Conservation (phyloP, 164 flowering plant genomes). For the Piper betle region DNA sequence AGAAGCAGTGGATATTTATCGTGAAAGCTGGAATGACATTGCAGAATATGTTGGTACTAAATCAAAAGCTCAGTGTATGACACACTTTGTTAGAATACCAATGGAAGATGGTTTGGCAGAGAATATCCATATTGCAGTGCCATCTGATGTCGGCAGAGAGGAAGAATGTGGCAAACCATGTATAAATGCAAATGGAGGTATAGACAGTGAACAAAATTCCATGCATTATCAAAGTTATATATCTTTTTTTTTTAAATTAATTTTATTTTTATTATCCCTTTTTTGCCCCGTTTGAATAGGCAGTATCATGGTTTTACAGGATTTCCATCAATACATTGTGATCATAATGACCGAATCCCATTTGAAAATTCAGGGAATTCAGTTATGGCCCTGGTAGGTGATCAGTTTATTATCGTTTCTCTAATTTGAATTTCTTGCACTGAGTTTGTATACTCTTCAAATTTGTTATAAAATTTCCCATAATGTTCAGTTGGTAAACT, state of each 20-base stretch:
- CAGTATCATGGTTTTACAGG: conserved; percentile 20
- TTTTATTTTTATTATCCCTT: neutral
- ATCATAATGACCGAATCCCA: conserved; percentile 51
- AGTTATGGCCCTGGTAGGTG: conserved; percentile 80
- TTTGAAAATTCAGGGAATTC: conserved; percentile 83
- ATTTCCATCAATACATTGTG: conserved; percentile 19
- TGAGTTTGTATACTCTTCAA: neutral
- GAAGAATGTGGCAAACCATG: conserved; percentile 23
- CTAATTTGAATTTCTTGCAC: neutral
- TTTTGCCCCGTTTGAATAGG: neutral
- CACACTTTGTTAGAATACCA: conserved; percentile 84
- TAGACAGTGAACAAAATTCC: conserved; percentile 22
- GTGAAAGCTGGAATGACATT: conserved; percentile 8
- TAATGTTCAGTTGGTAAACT: no score
- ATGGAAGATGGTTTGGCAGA: conserved; percentile 68
- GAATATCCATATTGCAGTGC: conserved; percentile 54
- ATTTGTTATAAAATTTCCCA: no score
- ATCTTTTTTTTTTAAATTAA: neutral
- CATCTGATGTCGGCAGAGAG: conserved; percentile 20
- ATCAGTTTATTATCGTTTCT: neutral
- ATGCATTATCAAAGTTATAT: neutral
- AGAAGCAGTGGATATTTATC: neutral
- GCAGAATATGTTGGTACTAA: conserved; percentile 96
- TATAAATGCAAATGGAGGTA: conserved; percentile 41
- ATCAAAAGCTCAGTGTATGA: conserved; percentile 93